Conservation (phyloP, 2,329 filamentous ascomycete genomes). For the Aureobasidium zeae region DNA sequence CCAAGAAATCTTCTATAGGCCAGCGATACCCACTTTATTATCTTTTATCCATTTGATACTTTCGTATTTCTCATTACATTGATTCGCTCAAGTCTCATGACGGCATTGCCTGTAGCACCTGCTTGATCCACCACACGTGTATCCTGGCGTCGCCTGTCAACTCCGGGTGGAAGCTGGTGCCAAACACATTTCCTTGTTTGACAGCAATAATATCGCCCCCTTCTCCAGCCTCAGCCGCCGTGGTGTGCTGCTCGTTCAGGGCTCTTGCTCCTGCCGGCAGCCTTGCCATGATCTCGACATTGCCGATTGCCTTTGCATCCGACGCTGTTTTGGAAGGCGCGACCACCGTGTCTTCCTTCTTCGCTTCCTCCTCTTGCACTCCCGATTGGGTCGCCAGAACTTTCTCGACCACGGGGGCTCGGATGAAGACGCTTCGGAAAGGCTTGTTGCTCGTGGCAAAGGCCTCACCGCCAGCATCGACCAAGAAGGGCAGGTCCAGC, state of each 20-base stretch:
- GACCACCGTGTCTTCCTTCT: conserved; percentile 42
- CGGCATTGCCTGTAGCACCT: conserved; percentile 41
- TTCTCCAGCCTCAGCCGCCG: conserved; percentile 38
- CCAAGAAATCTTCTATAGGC: conserved; percentile 1
- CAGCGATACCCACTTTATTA: conserved; percentile 1
- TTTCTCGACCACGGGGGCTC: conserved; percentile 85
- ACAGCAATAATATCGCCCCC: conserved; percentile 79
- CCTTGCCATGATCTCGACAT: conserved; percentile 51
- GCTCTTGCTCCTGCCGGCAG: conserved; percentile 45
- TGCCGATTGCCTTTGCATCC: conserved; percentile 35
- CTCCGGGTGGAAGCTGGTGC: conserved; percentile 93
- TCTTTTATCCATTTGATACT: neutral
- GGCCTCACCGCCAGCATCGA: conserved; percentile 23
- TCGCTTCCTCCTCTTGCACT: conserved; percentile 42
- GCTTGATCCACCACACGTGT: conserved; percentile 84
- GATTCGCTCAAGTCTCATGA: neutral
- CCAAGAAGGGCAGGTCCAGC: conserved; percentile 63
- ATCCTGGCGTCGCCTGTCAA: conserved; percentile 80
- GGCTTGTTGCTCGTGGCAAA: conserved; percentile 30
- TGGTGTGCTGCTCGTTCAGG: conserved; percentile 39
- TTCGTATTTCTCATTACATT: neutral
- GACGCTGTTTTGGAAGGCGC: conserved; percentile 46
- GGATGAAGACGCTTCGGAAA: conserved; percentile 84
- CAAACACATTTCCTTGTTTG: conserved; percentile 81
- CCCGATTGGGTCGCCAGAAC: conserved; percentile 49